Conservation (phyloP, 257 asterid genomes). For the Solanum arcanum region DNA sequence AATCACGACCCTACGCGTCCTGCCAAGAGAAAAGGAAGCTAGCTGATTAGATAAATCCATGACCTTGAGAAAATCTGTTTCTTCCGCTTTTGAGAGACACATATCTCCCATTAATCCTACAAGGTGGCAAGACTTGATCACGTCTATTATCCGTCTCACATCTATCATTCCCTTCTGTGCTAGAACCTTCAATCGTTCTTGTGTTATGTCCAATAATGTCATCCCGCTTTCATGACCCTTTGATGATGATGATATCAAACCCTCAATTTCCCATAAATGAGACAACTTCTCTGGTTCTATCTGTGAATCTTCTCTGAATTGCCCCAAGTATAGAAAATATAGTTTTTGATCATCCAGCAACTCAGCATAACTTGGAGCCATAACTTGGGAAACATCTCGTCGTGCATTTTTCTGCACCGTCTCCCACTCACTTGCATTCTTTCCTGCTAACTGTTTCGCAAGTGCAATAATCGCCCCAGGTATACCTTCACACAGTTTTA, state of each 20-base stretch:
- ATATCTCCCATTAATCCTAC: background rate
- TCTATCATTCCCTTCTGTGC: background rate
- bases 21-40: background rate
- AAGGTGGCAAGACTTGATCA: background rate
- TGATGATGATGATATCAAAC: background rate
- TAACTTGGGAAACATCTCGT: background rate
- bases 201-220: background rate
- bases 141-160: background rate
- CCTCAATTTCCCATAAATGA: conserved; percentile 17
- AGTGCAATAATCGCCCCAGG: background rate
- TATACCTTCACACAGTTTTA: background rate
- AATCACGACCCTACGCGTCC: background rate
- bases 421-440: background rate
- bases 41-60: background rate
- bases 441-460: background rate
- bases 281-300: background rate
- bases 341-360: conserved; percentile 8
- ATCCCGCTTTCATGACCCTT: background rate
- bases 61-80: background rate
- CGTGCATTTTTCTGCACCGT: background rate
- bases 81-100: background rate
- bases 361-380: background rate
- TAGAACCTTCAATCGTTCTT: background rate
- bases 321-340: conserved; percentile 19
- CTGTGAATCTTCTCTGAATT: conserved; percentile 2